Evolutionary conservation across 2,329 filamentous ascomycete species (phyloP), one percentile per base, ranked within the genome.

Genomic region (Aureobasidium leucospermi): DNA sequence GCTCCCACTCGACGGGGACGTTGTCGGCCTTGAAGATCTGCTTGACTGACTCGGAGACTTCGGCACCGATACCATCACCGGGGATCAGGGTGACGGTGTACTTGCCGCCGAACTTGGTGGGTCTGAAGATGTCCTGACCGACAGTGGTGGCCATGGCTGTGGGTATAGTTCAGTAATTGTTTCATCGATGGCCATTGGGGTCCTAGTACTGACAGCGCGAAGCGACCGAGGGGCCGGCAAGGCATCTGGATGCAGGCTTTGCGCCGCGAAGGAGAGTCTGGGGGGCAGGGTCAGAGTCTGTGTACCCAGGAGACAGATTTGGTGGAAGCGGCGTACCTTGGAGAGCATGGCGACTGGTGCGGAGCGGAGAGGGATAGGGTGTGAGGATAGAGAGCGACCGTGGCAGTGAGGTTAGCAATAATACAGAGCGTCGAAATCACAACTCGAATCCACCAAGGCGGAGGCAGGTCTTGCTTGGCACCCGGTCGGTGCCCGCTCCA

Each of bases 1-100:
- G 92, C 79, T 99, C 94, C 93, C 94, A 97, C 78, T 96, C 91
- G 70, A 99, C 87, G 71, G 94, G 94, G 58, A 96, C 93, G 74
- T 96, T 97, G 82, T 97, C 93, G 75, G 93, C 92, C 85, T 96
- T 97, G 87, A 97, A 97, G 77, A 99, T 88, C 68, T 93, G 95
- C 87, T 96, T 96, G 76, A 99, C 93, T 65, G 90, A 94, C 80
- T 97, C 92, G 70, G 93, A 91, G 63, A 97, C 92, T 80, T 99
- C 94, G 76, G 90, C 90, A 76, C 94, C 94, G 75, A 99, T 96
- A 81, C 94, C 94, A 72, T 99, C 94, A 79, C 85, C 84, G 76
- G 94, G 94, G 75, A 99, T 97, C 72, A 99, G 83, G 65, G 93
- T 96, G 69, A 96, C 93, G 39, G 94, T 99, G 84, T 97, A 99